phyloP scores from a whole-genome alignment of 345 rosid species.

The Populus davidiana region DNA sequence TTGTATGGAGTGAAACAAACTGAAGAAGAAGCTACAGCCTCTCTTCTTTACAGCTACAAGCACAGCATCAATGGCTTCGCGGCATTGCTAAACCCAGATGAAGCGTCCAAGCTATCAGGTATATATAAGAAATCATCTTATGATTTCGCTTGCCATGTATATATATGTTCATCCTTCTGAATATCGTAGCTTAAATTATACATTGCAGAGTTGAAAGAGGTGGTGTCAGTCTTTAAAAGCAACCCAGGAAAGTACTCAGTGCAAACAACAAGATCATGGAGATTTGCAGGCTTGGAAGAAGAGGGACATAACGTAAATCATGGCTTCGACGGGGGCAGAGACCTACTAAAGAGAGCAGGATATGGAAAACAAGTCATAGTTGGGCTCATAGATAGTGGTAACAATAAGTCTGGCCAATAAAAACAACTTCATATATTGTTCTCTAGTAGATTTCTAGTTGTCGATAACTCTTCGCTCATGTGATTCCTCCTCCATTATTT shows the following conservation, averaged over 20 bases:
- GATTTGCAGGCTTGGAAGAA: conserved; percentile 62
- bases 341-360: conserved; percentile 43
- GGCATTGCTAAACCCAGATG: conserved; percentile 54
- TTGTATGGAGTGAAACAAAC: conserved; percentile 55
- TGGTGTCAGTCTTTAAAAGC: conserved; percentile 49
- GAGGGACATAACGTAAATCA: not conserved
- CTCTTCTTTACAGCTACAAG: conserved; percentile 84
- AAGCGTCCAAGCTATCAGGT: conserved; percentile 70
- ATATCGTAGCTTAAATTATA: not conserved
- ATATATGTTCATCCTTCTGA: not conserved
- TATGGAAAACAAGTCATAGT: conserved; percentile 66
- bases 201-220: conserved; percentile 57
- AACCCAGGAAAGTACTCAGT: conserved; percentile 47
- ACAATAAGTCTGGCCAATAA: not conserved
- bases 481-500: conserved; percentile 20
- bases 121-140: not conserved
- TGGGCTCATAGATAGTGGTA: conserved; percentile 83
- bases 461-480: conserved; percentile 2
- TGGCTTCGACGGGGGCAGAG: conserved; percentile 13
- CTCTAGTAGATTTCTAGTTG: not conserved
- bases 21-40: conserved; percentile 58
- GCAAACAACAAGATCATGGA: conserved; percentile 91
- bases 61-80: conserved; percentile 85
- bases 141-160: not conserved
- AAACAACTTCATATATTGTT: not conserved